Evolutionary conservation across 2,329 filamentous ascomycete genomes (phyloP), one percentile per base, ranked within the genome.

Genomic region (Botrytis medusae): DNA sequence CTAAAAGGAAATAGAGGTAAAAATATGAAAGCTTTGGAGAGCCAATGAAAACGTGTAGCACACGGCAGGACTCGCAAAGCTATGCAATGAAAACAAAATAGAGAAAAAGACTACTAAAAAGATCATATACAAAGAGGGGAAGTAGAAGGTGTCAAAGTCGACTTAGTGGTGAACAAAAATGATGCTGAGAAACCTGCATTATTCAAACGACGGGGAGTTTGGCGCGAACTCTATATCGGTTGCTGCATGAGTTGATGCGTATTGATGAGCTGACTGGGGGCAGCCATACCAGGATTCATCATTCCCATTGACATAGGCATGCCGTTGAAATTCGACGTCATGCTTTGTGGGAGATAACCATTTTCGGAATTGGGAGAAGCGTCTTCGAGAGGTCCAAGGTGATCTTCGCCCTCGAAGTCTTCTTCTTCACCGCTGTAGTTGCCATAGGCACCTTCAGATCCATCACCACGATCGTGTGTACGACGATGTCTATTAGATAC

Each of bases 401-500:
- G 92, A 77, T 96, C 93, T 77, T 97, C 94, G 74, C 95, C 93
- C 51, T 89, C 91, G 78, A 87, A 91, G 72, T 96, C 93, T 80
- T 97, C 94, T 73, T 95, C 94, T 57, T 92, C 92, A 74, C 90
- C 87, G 80, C 87, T 87, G 79, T 90, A 86, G 73, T 82, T 82
- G 69, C 85, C 85, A 61, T 91, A 89, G 60, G 83, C 86, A 51
- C 88, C 89, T 68, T 91, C 89, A 73, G 87, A 86, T 82, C 88
- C 92, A 78, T 92, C 90, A 18, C 89, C 90, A 61, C 90, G 88
- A 86, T 97, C 97, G 84, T 98, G 95, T 79, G 94, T 98, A 80
- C 87, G 88, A 81, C 87, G 88, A 84, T 93, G 91, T 82, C 89
- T 91, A 77, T 61, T 54, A 69, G 64, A 29, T 69, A 51, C 64